phyloP scores from a whole-genome alignment of 2,329 filamentous ascomycete species.

The Colletotrichum gloeosporioides region DNA sequence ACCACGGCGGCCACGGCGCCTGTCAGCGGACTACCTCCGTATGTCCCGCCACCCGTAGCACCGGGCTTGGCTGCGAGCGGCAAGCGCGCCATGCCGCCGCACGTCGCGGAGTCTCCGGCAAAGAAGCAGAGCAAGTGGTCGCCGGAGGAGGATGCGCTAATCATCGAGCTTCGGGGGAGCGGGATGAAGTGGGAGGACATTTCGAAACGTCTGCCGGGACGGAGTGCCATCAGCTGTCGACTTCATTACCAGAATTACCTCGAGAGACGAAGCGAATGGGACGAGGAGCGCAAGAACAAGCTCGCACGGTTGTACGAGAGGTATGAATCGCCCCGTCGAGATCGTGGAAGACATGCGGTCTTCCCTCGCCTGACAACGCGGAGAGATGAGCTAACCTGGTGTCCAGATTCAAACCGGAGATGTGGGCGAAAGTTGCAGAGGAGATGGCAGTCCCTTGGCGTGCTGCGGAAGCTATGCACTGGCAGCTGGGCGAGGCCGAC shows the following conservation, averaged over 20 bases:
- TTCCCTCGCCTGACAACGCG: neutral
- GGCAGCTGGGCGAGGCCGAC: conserved; percentile 91
- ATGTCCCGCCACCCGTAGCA: conserved; percentile 31
- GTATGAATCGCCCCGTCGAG: conserved; percentile 56
- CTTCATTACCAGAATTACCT: conserved; percentile 98
- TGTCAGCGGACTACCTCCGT: conserved; percentile 20
- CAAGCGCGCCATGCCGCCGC: conserved; percentile 59
- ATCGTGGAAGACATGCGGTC: neutral
- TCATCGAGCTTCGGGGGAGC: conserved; percentile 87
- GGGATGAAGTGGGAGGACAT: conserved; percentile 99
- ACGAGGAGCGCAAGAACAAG: conserved; percentile 97
- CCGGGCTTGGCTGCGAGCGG: conserved; percentile 35
- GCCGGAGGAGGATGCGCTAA: conserved; percentile 88
- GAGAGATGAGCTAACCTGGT: neutral
- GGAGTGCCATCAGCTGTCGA: conserved; percentile 92
- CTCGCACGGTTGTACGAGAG: conserved; percentile 93
- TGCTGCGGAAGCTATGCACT: conserved; percentile 97
- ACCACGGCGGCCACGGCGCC: conserved; percentile 24
- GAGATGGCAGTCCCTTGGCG: conserved; percentile 96
- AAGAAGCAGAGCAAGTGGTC: conserved; percentile 99
- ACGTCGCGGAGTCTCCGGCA: conserved; percentile 71
- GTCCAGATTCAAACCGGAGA: conserved; percentile 89
- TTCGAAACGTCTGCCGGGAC: conserved; percentile 85
- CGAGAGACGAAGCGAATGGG: conserved; percentile 91
- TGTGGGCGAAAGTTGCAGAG: conserved; percentile 96